A percentile compares a stretch with the other conserved stretches of the same genome.
Conservation (phyloP, 257 asterid species). For the Knoxia roxburghii region DNA sequence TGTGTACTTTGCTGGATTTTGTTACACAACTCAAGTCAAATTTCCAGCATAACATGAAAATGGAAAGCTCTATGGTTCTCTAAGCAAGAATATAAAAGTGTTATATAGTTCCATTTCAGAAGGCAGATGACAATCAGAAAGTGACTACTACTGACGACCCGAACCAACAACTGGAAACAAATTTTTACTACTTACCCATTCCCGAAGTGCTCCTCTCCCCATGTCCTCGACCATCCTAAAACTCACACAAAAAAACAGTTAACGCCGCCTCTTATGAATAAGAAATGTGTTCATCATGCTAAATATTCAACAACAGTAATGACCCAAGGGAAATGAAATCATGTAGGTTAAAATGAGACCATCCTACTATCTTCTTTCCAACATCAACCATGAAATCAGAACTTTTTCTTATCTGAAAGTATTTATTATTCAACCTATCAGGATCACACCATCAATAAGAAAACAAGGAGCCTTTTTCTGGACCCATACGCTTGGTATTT, state of each 20-base stretch:
- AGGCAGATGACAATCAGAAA: background rate
- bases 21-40: background rate
- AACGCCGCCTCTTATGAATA: background rate
- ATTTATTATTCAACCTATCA: background rate
- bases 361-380: background rate
- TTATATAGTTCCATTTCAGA: too few species aligned
- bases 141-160: background rate
- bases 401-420: background rate
- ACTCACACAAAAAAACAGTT: slow-evolving; percentile 6
- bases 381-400: background rate
- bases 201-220: slow-evolving; percentile 99
- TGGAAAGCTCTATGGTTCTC: background rate
- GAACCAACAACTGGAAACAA: slow-evolving; percentile 6
- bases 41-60: slow-evolving; percentile 3
- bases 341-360: background rate
- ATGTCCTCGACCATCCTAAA: slow-evolving; percentile 96
- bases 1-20: slow-evolving; percentile 85
- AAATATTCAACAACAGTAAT: too few species aligned
- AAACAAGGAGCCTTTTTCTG: too few species aligned
- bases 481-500: too few species aligned
- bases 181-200: slow-evolving; percentile 54
- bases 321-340: background rate
- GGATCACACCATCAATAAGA: background rate
- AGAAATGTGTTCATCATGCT: background rate
- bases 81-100: background rate